Base-by-base conservation (phyloP, 2,329 filamentous ascomycete species). In the Aspergillus terreus region DNA sequence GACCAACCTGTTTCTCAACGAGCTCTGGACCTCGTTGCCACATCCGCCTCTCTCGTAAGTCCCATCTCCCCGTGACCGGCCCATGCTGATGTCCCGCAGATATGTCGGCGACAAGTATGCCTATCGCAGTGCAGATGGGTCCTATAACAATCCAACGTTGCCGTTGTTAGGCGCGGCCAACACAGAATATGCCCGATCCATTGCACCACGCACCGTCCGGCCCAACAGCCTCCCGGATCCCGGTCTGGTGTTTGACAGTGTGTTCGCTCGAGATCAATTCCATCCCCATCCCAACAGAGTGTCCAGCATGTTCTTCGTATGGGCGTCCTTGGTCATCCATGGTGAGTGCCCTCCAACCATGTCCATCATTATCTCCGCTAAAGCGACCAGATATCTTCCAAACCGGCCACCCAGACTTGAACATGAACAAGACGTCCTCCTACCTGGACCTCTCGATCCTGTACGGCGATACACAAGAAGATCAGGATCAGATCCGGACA, bases 241-340 rank as follows among this genome's bases (percentile, higher is more conserved):
- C 5, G 71, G 75, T 53, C 53, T 79, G 49, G 52, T 78, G 44
- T 70, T 79, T 56, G 68, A 80, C 59, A 64, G 73, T 62, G 54
- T 77, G 49, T 66, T 75, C 64, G 65, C 71, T 56, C 60, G 75
- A 55, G 59, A 71, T 47, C 63, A 68, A 59, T 76, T 76, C 56
- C 74, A 59, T 23, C 69, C 70, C 17, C 84, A 88, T 55, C 85
- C 85, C 0, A 89, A 88, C 68, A 87, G 86, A 32, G 82, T 88
- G 1, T 90, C 86, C 1, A 87, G 83, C 58, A 75, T 89, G 7
- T 73, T 89, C 41, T 89, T 85, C 77, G 85, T 88, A 64, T 86
- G 83, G 83, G 86, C 86, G 0, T 86, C 84, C 15, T 82, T 90
- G 50, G 82, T 88, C 55, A 89, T 87, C 52, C 86, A 89, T 56